These are phyloP conservation scores for Cercospora sesami DNA, from an alignment of 2,329 filamentous ascomycete genomes.

Conservation along the genomic window DNA sequence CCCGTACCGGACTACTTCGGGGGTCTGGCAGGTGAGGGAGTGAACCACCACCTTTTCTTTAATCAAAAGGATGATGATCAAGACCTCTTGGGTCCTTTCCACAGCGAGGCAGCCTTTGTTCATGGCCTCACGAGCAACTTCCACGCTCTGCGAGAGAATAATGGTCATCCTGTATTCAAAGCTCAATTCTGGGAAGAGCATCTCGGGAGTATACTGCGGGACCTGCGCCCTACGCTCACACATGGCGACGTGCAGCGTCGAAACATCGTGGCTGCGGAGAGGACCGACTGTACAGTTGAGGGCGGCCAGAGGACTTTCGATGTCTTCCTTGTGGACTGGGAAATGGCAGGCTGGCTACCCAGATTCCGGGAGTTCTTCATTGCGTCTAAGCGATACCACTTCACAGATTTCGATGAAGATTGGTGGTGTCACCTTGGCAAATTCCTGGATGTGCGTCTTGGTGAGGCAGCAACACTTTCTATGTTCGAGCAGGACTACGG, in stretches of 20 bases:
- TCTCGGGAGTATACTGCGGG: not conserved
- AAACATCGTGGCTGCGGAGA: constrained; percentile 11
- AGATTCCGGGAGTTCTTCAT: constrained; percentile 17
- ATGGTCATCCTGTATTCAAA: constrained; percentile 4
- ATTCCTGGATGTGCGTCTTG: not conserved
- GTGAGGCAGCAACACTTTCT: not conserved
- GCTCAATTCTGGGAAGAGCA: not conserved
- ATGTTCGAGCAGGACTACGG: not conserved
- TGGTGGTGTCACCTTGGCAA: not conserved
- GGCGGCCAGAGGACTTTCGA: not conserved
- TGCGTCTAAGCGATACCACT: not conserved
- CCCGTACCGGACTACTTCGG: constrained; percentile 8
- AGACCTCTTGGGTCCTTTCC: not conserved
- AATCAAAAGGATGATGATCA: not conserved
- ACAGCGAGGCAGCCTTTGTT: constrained; percentile 8
- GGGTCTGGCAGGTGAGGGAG: not conserved
- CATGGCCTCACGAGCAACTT: not conserved
- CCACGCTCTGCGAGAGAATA: not conserved
- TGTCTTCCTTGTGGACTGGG: constrained; percentile 16
- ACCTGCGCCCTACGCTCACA: not conserved
- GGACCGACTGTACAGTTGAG: not conserved
- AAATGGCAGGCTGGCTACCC: constrained; percentile 14
- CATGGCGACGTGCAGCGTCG: constrained; percentile 13
- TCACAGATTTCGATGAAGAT: not conserved
- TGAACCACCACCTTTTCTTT: constrained; percentile 7